Evolutionary conservation across 441 rosid genomes (phyloP).

Genomic region (Adansonia gregorii): DNA sequence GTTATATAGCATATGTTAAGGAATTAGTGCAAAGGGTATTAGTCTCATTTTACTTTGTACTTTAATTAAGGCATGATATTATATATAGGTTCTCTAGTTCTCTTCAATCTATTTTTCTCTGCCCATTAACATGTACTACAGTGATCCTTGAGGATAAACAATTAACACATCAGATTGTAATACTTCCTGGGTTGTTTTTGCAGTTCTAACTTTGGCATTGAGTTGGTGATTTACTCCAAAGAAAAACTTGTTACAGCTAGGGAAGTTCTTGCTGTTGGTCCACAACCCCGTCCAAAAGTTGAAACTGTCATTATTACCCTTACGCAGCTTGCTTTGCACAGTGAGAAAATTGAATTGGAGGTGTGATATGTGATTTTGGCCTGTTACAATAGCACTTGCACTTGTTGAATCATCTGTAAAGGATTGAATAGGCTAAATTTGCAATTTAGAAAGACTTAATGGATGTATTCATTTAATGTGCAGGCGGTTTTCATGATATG

Average conservation of each 20-base stretch:
- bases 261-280: conserved; percentile 80
- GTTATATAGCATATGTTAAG: neutral
- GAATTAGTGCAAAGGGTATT: conserved; percentile 10
- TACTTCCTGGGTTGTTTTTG: conserved; percentile 18
- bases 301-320: conserved; percentile 86
- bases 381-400: conserved; percentile 14
- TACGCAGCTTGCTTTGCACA: conserved; percentile 90
- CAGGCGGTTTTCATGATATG: conserved; percentile 97
- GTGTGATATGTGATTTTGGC: conserved; percentile 41
- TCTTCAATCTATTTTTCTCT: neutral
- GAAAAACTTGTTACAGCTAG: conserved; percentile 73
- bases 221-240: conserved; percentile 66
- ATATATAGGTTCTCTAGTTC: conserved; percentile 9
- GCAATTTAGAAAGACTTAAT: conserved; percentile 3
- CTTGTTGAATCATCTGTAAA: neutral
- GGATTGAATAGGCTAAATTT: neutral
- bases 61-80: neutral
- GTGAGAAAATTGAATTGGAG: conserved; percentile 89
- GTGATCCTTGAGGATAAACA: neutral
- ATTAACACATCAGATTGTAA: neutral
- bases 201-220: conserved; percentile 85
- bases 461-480: conserved; percentile 28
- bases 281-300: conserved; percentile 69
- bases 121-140: neutral
- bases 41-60: neutral